These are phyloP conservation scores for Sequoiadendron giganteum DNA, from an alignment of 75 land plant genomes.

Conservation along the genomic window DNA sequence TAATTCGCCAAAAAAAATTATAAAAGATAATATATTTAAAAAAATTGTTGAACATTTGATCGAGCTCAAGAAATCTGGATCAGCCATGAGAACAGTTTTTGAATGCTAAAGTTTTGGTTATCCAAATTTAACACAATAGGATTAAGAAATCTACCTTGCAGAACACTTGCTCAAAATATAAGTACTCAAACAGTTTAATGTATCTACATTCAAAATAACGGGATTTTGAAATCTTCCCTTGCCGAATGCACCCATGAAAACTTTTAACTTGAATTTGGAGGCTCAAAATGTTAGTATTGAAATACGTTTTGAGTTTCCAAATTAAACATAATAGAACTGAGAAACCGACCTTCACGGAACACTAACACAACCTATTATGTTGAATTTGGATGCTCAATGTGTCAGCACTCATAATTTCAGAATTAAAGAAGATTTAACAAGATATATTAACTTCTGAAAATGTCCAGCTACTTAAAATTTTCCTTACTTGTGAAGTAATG, in stretches of 20 bases:
- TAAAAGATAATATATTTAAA: neutral
- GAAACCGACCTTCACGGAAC: neutral
- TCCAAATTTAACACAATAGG: neutral
- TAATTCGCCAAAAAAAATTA: neutral
- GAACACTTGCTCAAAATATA: neutral
- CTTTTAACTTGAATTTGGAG: neutral
- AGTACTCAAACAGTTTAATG: neutral
- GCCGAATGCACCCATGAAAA: neutral
- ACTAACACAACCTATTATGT: neutral
- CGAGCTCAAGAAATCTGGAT: no score
- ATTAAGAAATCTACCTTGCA: neutral
- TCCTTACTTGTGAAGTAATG: constrained; percentile 59
- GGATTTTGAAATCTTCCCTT: neutral
- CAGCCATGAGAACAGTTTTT: no score
- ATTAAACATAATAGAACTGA: neutral
- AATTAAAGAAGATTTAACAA: neutral
- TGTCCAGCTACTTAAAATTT: neutral
- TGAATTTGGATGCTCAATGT: neutral
- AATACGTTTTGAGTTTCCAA: neutral
- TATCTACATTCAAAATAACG: neutral
- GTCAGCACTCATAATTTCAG: neutral
- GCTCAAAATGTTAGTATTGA: neutral
- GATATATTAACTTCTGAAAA: neutral
- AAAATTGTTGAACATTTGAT: neutral
- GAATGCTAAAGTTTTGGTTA: neutral